These are phyloP conservation scores for Cajanus cajan DNA, from an alignment of 306 rosid genomes.

Conservation along the genomic window DNA sequence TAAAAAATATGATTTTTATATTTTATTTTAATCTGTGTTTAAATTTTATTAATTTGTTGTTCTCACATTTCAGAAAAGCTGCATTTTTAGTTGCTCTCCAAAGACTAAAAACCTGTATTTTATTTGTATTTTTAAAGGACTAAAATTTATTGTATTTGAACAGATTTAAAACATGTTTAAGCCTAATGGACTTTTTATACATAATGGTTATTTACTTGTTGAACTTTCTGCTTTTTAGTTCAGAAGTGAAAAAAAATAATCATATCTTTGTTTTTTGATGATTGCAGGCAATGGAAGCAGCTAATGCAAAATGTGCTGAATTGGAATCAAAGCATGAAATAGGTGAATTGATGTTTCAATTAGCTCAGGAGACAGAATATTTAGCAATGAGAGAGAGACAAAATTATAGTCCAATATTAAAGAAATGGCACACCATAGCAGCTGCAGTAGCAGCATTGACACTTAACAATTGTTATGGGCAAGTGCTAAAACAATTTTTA, in stretches of 20 bases:
- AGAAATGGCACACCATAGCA: constrained; percentile 74
- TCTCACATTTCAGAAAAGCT: background rate
- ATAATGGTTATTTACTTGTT: background rate
- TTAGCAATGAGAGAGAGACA: constrained; percentile 72
- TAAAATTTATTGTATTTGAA: background rate
- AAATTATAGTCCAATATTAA: constrained; percentile 63
- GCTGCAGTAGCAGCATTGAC: constrained; percentile 75
- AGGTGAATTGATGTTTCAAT: constrained; percentile 44
- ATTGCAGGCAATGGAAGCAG: constrained; percentile 49
- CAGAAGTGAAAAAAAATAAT: background rate
- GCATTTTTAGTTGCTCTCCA: background rate
- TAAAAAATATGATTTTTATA: background rate
- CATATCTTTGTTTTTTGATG: background rate
- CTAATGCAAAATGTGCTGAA: constrained; percentile 29
- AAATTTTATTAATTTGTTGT: background rate
- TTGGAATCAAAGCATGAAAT: constrained; percentile 39
- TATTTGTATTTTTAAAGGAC: background rate
- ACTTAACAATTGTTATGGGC: constrained; percentile 68
- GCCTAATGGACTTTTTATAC: background rate
- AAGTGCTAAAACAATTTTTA: constrained; percentile 59
- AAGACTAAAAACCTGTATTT: background rate
- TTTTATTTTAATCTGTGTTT: background rate
- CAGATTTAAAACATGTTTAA: background rate
- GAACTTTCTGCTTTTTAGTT: background rate
- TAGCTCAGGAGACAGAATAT: constrained; percentile 73